phyloP scores from a whole-genome alignment of 1,139 yeast genomes.

The Sugiyamaella pinicola region DNA sequence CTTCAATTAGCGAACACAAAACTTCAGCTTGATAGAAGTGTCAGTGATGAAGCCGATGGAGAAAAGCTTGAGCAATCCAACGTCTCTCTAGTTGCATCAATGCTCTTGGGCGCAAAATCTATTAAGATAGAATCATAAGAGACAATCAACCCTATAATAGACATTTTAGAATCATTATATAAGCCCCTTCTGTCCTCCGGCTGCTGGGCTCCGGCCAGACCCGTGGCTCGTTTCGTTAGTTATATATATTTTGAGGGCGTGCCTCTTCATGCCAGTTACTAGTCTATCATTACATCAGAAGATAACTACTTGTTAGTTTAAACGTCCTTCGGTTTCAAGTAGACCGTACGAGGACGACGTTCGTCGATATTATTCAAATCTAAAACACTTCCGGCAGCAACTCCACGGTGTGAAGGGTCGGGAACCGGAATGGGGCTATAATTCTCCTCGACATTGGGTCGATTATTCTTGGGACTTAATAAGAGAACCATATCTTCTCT shows the following conservation, averaged over 20 bases:
- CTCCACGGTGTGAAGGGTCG: conserved; percentile 33
- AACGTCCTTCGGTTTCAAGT: conserved; percentile 25
- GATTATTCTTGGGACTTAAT: conserved; percentile 29
- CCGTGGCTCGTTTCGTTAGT: background rate
- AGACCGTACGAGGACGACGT: conserved; percentile 33
- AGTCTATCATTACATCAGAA: background rate
- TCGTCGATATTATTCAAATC: conserved; percentile 32
- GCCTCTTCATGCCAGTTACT: conserved; percentile 5
- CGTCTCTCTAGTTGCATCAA: conserved; percentile 51
- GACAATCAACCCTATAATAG: no score
- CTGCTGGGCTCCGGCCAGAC: background rate
- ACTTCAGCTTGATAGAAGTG: conserved; percentile 77
- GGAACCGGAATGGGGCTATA: conserved; percentile 34
- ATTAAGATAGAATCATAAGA: conserved; percentile 1
- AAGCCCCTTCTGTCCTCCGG: no score
- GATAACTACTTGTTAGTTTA: background rate
- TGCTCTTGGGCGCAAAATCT: conserved; percentile 40
- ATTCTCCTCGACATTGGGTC: conserved; percentile 29
- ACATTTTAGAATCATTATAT: no score
- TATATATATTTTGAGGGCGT: conserved; percentile 8
- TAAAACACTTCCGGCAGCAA: conserved; percentile 32
- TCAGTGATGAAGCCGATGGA: conserved; percentile 52
- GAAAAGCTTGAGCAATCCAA: conserved; percentile 56
- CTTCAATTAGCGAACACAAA: conserved; percentile 85
- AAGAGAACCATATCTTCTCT: conserved; percentile 29